Evolutionary conservation across 2,329 filamentous ascomycete genomes (phyloP).

Genomic region (Torrubiellomyces zombiae): DNA sequence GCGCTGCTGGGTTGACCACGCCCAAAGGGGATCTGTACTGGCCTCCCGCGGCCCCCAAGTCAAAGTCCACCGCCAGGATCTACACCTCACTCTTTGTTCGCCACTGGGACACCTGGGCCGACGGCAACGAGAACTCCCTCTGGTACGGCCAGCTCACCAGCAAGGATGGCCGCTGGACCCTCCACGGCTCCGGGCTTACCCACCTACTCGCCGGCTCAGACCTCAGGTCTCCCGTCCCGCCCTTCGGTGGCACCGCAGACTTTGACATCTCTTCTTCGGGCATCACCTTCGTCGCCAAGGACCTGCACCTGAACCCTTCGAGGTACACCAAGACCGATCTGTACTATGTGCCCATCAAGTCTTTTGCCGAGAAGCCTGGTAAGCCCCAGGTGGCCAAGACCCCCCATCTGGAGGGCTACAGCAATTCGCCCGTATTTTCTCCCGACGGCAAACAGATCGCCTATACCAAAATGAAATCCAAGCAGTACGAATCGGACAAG

Average conservation of each 20-base stretch:
- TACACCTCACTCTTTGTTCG: conserved; percentile 64
- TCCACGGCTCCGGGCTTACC: conserved; percentile 29
- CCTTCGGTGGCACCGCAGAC: conserved; percentile 66
- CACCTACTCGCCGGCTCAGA: conserved; percentile 47
- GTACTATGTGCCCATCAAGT: conserved; percentile 51
- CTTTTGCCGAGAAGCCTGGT: conserved; percentile 39
- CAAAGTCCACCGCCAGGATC: conserved; percentile 47
- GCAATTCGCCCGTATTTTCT: conserved; percentile 53
- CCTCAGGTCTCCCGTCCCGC: conserved; percentile 52
- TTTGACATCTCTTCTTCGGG: conserved; percentile 56
- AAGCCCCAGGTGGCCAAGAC: conserved; percentile 34
- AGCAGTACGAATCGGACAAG: conserved; percentile 64
- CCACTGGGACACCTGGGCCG: conserved; percentile 69
- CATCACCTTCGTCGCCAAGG: conserved; percentile 59
- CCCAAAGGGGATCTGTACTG: conserved; percentile 55
- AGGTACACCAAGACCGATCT: conserved; percentile 70
- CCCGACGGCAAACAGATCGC: conserved; percentile 52
- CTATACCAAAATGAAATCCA: conserved; percentile 62
- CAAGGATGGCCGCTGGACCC: conserved; percentile 21
- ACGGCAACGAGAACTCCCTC: conserved; percentile 51
- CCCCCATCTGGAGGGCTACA: conserved; percentile 45
- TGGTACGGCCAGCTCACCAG: conserved; percentile 51
- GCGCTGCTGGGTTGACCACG: conserved; percentile 46
- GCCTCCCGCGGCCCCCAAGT: conserved; percentile 39
- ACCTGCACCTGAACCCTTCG: conserved; percentile 52